Percentiles rank a stretch among this genome's conserved stretches.
phyloP scores from a whole-genome alignment of 2,329 filamentous ascomycete genomes.

The Aschersonia sp. region DNA sequence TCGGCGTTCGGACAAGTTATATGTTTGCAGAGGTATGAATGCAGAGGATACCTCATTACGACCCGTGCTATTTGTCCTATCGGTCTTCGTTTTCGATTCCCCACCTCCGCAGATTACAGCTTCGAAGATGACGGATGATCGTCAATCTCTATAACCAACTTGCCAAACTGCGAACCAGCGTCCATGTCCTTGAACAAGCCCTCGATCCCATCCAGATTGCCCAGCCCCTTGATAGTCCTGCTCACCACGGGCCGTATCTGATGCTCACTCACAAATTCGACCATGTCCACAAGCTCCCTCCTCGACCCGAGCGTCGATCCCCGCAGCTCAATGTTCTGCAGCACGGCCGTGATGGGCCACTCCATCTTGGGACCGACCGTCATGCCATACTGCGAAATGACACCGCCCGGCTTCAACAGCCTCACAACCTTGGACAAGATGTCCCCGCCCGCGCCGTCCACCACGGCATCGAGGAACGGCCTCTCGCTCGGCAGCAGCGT shows the following conservation, averaged over 20 bases:
- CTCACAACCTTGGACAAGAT: conserved; percentile 54
- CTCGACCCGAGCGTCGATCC: conserved; percentile 87
- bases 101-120: conserved; percentile 15
- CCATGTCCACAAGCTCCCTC: conserved; percentile 83
- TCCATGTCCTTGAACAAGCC: conserved; percentile 80
- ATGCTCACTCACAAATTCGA: conserved; percentile 62
- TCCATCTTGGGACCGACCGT: conserved; percentile 74
- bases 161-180: conserved; percentile 76
- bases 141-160: conserved; percentile 68
- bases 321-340: conserved; percentile 77
- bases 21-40: too few relatives aligned
- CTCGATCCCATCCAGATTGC: conserved; percentile 67
- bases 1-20: too few relatives aligned
- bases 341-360: conserved; percentile 68
- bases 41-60: too few relatives aligned
- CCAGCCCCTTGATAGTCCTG: conserved; percentile 56
- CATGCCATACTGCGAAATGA: conserved; percentile 88
- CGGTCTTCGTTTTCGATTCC: background rate
- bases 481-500: conserved; percentile 47
- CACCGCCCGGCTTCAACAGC: conserved; percentile 66
- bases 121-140: conserved; percentile 19
- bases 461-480: conserved; percentile 63
- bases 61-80: too few relatives aligned
- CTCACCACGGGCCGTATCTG: conserved; percentile 68
- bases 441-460: conserved; percentile 85